Conservation (phyloP, 257 asterid species). For the Linderniella brevidens region DNA sequence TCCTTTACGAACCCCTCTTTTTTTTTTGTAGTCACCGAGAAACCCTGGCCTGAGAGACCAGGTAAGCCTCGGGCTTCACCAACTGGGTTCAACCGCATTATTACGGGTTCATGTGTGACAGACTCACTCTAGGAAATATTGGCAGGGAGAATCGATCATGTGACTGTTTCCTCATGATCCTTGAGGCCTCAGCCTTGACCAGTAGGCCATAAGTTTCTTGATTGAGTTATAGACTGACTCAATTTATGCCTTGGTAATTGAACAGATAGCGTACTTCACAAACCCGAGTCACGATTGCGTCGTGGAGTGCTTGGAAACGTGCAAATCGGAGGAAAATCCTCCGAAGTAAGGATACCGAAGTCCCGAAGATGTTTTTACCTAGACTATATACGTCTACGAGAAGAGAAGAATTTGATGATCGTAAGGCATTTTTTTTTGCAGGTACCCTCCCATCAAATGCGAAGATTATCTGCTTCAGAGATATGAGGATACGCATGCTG, state of each 20-base stretch:
- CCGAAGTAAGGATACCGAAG: constrained; percentile 43
- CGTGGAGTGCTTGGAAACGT: constrained; percentile 74
- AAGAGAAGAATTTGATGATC: background rate
- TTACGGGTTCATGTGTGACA: no score
- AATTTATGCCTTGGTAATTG: constrained; percentile 4
- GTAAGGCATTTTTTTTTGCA: constrained; percentile 15
- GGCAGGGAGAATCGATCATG: background rate
- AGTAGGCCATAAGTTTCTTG: background rate
- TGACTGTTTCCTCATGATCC: background rate
- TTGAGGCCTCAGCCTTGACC: no score
- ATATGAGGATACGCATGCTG: constrained; percentile 54
- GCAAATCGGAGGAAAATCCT: constrained; percentile 64
- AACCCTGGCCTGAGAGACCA: no score
- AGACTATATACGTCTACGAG: constrained; percentile 1
- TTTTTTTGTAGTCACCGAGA: no score
- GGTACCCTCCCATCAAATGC: constrained; percentile 57
- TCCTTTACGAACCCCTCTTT: no score
- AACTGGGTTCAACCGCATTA: no score
- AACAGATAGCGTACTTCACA: constrained; percentile 66
- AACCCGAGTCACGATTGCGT: constrained; percentile 61
- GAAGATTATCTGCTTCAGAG: constrained; percentile 46
- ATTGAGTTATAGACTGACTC: background rate
- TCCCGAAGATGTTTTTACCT: background rate
- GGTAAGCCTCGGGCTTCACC: no score
- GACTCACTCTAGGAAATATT: no score